phyloP scores from a whole-genome alignment of 2,329 filamentous ascomycete genomes.

The Aspergillus sp. region DNA sequence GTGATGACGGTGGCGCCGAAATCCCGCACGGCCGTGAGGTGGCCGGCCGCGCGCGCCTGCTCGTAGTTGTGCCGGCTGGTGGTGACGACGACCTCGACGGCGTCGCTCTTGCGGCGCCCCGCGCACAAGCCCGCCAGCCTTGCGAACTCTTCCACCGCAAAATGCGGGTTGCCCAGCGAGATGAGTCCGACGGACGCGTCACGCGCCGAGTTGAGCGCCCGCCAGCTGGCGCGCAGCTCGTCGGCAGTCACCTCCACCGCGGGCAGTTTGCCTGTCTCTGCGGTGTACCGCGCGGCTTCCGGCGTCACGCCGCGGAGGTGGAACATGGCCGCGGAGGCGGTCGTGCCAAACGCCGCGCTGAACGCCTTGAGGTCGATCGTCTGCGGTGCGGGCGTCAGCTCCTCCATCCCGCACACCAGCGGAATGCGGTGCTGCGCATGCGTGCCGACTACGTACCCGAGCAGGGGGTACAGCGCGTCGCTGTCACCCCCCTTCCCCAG shows the following conservation, averaged over 20 bases:
- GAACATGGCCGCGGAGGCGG: slow-evolving; percentile 45
- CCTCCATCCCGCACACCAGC: slow-evolving; percentile 35
- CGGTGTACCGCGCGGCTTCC: slow-evolving; percentile 27
- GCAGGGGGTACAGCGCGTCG: slow-evolving; percentile 39
- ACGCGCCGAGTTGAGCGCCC: slow-evolving; percentile 18
- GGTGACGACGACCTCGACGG: slow-evolving; percentile 19
- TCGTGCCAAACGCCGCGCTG: slow-evolving; percentile 46
- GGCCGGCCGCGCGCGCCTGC: slow-evolving; percentile 26
- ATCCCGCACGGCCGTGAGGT: slow-evolving; percentile 26
- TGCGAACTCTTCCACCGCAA: slow-evolving; percentile 39
- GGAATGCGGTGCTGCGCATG: slow-evolving; percentile 34
- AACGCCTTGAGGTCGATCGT: slow-evolving; percentile 44
- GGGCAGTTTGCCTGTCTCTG: slow-evolving; percentile 5
- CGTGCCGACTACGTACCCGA: slow-evolving; percentile 40
- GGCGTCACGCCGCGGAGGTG: slow-evolving; percentile 43
- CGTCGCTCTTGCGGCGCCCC: slow-evolving; percentile 20
- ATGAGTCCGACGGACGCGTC: slow-evolving; percentile 33
- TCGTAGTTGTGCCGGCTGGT: slow-evolving; percentile 18
- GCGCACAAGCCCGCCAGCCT: slow-evolving; percentile 31
- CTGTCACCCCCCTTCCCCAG: slow-evolving; percentile 17
- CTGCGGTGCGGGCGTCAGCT: slow-evolving; percentile 9
- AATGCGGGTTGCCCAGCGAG: slow-evolving; percentile 49
- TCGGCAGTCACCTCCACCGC: not conserved
- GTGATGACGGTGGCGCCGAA: slow-evolving; percentile 44
- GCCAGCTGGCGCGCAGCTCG: slow-evolving; percentile 15